These are phyloP conservation scores for Alectoria sarmentosa DNA, from an alignment of 495 filamentous ascomycete species.

Conservation along the genomic window DNA sequence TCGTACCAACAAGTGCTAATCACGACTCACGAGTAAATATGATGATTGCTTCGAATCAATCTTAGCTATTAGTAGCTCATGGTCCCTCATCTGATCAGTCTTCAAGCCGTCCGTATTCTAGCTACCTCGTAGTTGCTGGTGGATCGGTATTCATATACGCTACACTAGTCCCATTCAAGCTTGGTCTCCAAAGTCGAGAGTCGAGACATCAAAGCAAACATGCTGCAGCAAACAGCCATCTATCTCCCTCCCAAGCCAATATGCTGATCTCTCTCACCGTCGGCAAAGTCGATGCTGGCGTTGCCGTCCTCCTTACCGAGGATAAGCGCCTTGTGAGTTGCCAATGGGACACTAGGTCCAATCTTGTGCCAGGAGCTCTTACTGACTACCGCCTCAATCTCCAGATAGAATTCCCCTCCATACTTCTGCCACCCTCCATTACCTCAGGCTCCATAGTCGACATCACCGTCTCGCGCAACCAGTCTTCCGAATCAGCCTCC, in stretches of 20 bases:
- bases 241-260: constrained; percentile 20
- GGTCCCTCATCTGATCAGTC: not conserved
- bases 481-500: constrained; percentile 63
- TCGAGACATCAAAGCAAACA: not conserved
- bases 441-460: constrained; percentile 94
- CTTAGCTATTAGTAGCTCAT: not conserved
- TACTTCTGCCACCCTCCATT: constrained; percentile 91
- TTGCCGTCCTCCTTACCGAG: constrained; percentile 91
- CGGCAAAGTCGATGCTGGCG: constrained; percentile 97
- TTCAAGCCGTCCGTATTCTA: not conserved
- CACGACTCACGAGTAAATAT: too few relatives aligned
- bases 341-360: not conserved
- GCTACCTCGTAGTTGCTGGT: not conserved
- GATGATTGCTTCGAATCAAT: not conserved
- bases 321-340: constrained; percentile 86
- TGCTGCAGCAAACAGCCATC: not conserved
- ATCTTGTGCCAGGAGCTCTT: not conserved
- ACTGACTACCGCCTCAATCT: constrained; percentile 7
- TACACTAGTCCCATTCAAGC: not conserved
- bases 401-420: constrained; percentile 98
- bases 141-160: too few relatives aligned
- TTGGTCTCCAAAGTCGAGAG: too few relatives aligned
- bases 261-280: constrained; percentile 98
- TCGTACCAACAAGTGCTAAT: too few relatives aligned
- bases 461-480: constrained; percentile 90